Evolutionary conservation across 83 land plant species (phyloP), one percentile per base, ranked within the genome.

Genomic region (Thuja plicata): DNA sequence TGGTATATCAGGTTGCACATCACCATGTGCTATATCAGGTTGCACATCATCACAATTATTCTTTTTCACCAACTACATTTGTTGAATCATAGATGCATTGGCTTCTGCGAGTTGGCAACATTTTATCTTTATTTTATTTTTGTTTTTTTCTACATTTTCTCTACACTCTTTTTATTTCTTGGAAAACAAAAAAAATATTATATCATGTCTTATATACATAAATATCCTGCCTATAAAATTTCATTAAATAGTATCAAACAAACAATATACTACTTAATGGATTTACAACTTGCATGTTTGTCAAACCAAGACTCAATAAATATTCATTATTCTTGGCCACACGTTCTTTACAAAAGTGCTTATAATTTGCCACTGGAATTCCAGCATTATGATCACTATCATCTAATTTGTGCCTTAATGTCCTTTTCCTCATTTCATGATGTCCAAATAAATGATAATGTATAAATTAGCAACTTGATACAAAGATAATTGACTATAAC

Each of bases 31-130:
- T 35, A 77, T 77, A 77, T 77, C 17, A 77, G 40, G 43, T 11
- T 77, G 10, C 40, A 77, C 81, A 77, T 77, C 0, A 77, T 77
- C 81, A 77, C 13, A 77, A 77, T 43, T 77, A 77, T 37, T 73
- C 40, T 77, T 77, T 77, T 77, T 77, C 81, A 34, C 81, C 81
- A 77, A 77, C 81, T 77, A 4, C 81, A 77, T 77, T 77, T 77
- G 38, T 77, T 34, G 81, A 37, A 77, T 77, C 81, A 77, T 17
- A 77, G 11, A 37, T 66, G 7, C 71, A 3, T 66, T 38, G 38
- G 81, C 17, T 38, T 38, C 40, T 38, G 2, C 40, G 2, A 38
- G 40, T 38, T 38, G 38, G 81, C 17, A 11, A 12, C 41, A 78
- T 11, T 78, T 24, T 78, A 40, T 78, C 24, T 78, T 40, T 80